Base-by-base conservation (phyloP, 1,284 basidiomycete genomes). In the Microbotryomycetes sp. region DNA sequence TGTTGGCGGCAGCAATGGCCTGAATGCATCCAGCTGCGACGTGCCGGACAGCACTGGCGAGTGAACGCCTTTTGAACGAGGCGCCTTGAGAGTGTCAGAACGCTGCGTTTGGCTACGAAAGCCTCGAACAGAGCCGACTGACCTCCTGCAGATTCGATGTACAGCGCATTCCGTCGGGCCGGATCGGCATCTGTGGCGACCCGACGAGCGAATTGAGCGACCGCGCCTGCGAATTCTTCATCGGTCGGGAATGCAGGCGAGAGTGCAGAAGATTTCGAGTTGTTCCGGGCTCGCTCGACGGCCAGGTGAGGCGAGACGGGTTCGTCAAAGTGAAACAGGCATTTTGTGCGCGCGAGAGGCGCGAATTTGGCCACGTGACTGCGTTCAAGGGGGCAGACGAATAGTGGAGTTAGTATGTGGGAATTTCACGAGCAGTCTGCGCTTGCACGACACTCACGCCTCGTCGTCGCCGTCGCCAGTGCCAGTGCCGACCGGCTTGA, bases 301-400 rank as follows among this genome's bases (percentile, higher is more conserved):
- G 94, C 94, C 26, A 97, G 78, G 75, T 97, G 94, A 0, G 94
- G 94, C 68, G 89, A 92, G 56, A 97, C 88, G 0, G 94, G 92
- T 60, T 94, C 87, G 48, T 86, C 80, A 70, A 88, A 96, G 55
- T 85, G 85, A 74, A 85, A 92, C 5, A 97, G 78, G 75, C 91
- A 94, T 21, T 83, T 79, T 1, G 86, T 81, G 15, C 80, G 73
- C n/a, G 91, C 79, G 5, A 75, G 57, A 4, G 59, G 59, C 4
- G 81, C 81, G 72, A 85, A 82, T 6, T 81, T 80, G 53, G 81
- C 76, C 23, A 94, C 78, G 74, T 90, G 89, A 61, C 91, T 93
- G 61, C 58, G 9, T 6, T 1, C 9, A 50, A 35, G 54, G 56
- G 45, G 9, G 18, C 35, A 41, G 11, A 41, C 35, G 18, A 9